Percentiles rank a stretch among this genome's conserved stretches.
Evolutionary conservation across 2,329 filamentous ascomycete species (phyloP).

Genomic region (Aspergillus sp.): DNA sequence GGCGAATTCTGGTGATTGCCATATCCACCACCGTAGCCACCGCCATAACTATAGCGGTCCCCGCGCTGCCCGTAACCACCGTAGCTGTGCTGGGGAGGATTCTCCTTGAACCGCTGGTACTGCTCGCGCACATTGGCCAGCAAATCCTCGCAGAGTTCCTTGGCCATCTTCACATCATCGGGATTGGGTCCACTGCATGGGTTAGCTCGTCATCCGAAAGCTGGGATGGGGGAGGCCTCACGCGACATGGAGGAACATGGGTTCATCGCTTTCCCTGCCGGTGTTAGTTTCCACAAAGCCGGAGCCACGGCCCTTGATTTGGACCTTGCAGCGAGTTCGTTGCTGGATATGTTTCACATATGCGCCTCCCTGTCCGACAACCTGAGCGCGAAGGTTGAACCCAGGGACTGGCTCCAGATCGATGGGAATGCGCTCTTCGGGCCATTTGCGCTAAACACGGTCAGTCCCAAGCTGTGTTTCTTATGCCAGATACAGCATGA

Average conservation of each 20-base stretch:
- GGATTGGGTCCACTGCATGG: slow-evolving; percentile 74
- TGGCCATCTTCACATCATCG: slow-evolving; percentile 80
- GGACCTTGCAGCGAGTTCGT: slow-evolving; percentile 90
- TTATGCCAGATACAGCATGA: background rate
- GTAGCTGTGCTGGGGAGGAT: slow-evolving; percentile 66
- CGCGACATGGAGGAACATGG: slow-evolving; percentile 96
- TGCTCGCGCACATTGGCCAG: slow-evolving; percentile 82
- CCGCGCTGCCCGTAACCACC: slow-evolving; percentile 57
- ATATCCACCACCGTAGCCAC: slow-evolving; percentile 37
- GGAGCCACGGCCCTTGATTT: slow-evolving; percentile 95
- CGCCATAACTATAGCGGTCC: slow-evolving; percentile 45
- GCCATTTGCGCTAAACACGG: slow-evolving; percentile 83
- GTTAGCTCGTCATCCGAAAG: slow-evolving; percentile 30
- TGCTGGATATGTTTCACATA: slow-evolving; percentile 99
- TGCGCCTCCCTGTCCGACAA: slow-evolving; percentile 88
- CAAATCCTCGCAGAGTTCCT: slow-evolving; percentile 84
- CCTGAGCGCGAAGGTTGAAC: slow-evolving; percentile 94
- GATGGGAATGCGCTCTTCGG: slow-evolving; percentile 91
- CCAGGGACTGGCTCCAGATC: slow-evolving; percentile 86
- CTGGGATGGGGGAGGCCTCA: slow-evolving; percentile 37
- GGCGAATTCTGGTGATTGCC: slow-evolving; percentile 40
- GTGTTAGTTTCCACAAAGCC: slow-evolving; percentile 89
- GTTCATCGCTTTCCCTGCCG: slow-evolving; percentile 87
- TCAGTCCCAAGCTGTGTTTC: slow-evolving; percentile 15
- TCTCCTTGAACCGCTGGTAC: slow-evolving; percentile 87